These are phyloP conservation scores for Paramecium sexaurelia DNA, from an alignment of 73 alveolate genomes.

Conservation along the genomic window DNA sequence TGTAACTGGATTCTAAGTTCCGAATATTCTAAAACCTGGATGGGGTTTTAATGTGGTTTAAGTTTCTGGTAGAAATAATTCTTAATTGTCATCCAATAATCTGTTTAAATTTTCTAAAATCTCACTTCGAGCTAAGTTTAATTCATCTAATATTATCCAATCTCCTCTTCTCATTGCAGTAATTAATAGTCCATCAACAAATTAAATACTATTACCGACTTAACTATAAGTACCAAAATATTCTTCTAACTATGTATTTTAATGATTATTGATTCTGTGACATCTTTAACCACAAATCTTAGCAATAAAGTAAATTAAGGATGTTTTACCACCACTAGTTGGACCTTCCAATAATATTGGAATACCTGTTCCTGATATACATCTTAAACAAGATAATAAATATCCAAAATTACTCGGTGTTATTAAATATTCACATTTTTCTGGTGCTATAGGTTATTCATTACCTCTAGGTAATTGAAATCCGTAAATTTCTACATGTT, in stretches of 20 bases:
- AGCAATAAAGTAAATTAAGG: constrained; percentile 94
- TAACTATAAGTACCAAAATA: constrained; percentile 95
- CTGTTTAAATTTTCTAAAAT: constrained; percentile 97
- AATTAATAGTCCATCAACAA: constrained; percentile 94
- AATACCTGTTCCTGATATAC: constrained; percentile 85
- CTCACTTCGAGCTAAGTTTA: constrained; percentile 95
- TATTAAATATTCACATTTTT: constrained; percentile 29
- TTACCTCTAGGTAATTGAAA: constrained; percentile 52
- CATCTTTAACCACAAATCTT: constrained; percentile 89
- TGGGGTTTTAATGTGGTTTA: constrained; percentile 95
- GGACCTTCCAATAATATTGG: constrained; percentile 99
- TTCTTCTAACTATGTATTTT: constrained; percentile 98
- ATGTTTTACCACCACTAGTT: constrained; percentile 99
- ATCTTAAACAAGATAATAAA: constrained; percentile 70
- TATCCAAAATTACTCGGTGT: constrained; percentile 57
- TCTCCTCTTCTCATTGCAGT: constrained; percentile 94
- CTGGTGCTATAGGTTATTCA: constrained; percentile 5
- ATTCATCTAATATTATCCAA: constrained; percentile 96
- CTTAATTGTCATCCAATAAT: constrained; percentile 98
- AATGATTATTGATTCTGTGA: constrained; percentile 97
- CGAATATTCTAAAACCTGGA: constrained; percentile 97
- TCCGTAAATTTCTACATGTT: constrained; percentile 56
- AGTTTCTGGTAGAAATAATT: constrained; percentile 96
- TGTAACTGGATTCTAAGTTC: constrained; percentile 98
- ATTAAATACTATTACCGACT: constrained; percentile 81